Base-by-base conservation (phyloP, 2,329 filamentous ascomycete genomes). In the Rachicladosporium sp. region DNA sequence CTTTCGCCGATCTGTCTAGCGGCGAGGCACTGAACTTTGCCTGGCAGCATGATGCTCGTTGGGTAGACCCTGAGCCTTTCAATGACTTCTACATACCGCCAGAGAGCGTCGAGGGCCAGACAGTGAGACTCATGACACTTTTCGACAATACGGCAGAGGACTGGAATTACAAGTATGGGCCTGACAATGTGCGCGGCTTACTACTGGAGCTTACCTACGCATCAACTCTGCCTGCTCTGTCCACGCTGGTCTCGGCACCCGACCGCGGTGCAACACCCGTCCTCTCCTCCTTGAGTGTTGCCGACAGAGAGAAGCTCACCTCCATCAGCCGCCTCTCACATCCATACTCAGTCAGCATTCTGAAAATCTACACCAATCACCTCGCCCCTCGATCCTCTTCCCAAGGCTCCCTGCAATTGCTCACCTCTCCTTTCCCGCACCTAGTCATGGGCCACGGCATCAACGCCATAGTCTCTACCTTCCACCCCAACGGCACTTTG, bases 141-240 rank as follows among this genome's bases (percentile, higher is more conserved):
- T 74, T 69, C 41, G 68, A 72, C 44, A 73, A 74, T 50, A 61
- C 65, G 10, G 67, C 63, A 0, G 59, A 53, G 27, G 52, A 53
- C 31, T 37, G 44, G 29, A 40, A 50, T 12, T 52, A 52, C 31
- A 37, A 45, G 27, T 48, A 51, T 12, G 46, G 48, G 5, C 9
- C 23, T 11, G 13, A 41, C 3, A 44, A 46, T 12, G 54, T 51
- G 4, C 44, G 50, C 4, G 51, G 49, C 19, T 27, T 55, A 21
- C 30, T 55, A 10, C 44, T 55, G 10, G 52, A 55, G 35, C 11
- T 55, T 27, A 49, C 43, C 3, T 55, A 47, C 29, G 54, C 56
- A 4, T 31, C 9, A 8, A 50, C 51, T 7, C 46, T 31, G 7
- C 35, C 40, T 19, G 21, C 19, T 5, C 6, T 29, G 10, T 9